Evolutionary conservation across 1,284 basidiomycete species (phyloP).

Genomic region (Cutaneotrichosporon spelunceum): DNA sequence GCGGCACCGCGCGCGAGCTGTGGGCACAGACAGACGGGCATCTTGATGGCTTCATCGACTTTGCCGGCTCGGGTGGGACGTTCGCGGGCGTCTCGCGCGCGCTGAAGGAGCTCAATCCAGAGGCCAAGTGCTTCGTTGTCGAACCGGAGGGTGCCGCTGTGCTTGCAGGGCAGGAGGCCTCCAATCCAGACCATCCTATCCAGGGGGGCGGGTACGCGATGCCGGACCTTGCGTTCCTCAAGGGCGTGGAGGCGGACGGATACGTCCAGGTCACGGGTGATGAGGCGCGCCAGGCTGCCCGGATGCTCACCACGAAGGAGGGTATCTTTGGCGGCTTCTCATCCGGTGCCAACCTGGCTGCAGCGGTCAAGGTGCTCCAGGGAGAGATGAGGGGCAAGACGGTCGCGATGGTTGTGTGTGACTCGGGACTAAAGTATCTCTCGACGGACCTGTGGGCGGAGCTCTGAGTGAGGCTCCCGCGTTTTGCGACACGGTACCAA

Average conservation of each 20-base stretch:
- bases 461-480: neutral
- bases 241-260: neutral
- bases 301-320: constrained; percentile 4
- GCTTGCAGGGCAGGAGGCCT: neutral
- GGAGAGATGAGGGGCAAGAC: constrained; percentile 11
- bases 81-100: neutral
- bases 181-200: constrained; percentile 10
- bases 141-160: constrained; percentile 1
- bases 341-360: constrained; percentile 8
- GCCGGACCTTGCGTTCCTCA: constrained; percentile 1
- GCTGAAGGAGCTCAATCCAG: neutral
- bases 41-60: constrained; percentile 7
- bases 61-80: constrained; percentile 6
- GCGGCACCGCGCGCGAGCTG: constrained; percentile 3
- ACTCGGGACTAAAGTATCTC: constrained; percentile 10
- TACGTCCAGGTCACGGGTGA: constrained; percentile 6
- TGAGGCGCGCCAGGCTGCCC: constrained; percentile 3
- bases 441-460: constrained; percentile 10
- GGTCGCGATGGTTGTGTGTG: constrained; percentile 2
- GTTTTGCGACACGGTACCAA: too few species aligned
- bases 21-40: constrained; percentile 8
- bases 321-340: constrained; percentile 10
- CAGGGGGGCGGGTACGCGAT: constrained; percentile 10
- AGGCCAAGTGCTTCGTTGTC: constrained; percentile 4
- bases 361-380: constrained; percentile 1